Conservation (phyloP, 2,329 filamentous ascomycete genomes). For the Trichoderma arundinaceum region DNA sequence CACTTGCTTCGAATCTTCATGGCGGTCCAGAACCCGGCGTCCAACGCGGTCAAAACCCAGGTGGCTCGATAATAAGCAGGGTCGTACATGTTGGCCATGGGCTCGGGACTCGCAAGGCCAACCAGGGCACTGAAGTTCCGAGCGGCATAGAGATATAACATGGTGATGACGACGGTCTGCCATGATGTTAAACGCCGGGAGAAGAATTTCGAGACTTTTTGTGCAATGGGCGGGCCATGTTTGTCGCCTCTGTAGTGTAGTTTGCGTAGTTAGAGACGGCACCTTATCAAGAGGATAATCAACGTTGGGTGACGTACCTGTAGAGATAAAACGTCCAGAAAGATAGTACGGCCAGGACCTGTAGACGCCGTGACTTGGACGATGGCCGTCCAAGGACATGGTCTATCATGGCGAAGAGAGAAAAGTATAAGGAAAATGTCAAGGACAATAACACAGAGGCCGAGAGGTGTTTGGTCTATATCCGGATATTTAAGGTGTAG, state of each 20-base stretch:
- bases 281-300: neutral
- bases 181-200: constrained; percentile 78
- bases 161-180: constrained; percentile 86
- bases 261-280: neutral
- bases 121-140: constrained; percentile 94
- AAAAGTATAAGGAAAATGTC: neutral
- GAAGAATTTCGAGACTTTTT: constrained; percentile 72
- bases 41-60: constrained; percentile 92
- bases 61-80: constrained; percentile 93
- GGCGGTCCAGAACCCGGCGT: constrained; percentile 97
- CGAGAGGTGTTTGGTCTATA: constrained; percentile 20
- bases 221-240: constrained; percentile 82
- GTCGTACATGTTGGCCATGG: constrained; percentile 91
- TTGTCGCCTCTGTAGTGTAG: constrained; percentile 68
- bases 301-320: constrained; percentile 56
- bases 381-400: constrained; percentile 92
- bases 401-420: constrained; percentile 64
- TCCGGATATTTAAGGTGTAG: constrained; percentile 2
- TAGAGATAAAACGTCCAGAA: constrained; percentile 90
- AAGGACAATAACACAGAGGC: neutral
- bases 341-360: constrained; percentile 86
- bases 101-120: constrained; percentile 89
- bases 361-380: constrained; percentile 86
- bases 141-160: constrained; percentile 88
- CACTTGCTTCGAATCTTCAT: constrained; percentile 86